Evolutionary conservation across 1,284 basidiomycete genomes (phyloP), one percentile per base, ranked within the genome.

Genomic region (Entoloma clypeatum): DNA sequence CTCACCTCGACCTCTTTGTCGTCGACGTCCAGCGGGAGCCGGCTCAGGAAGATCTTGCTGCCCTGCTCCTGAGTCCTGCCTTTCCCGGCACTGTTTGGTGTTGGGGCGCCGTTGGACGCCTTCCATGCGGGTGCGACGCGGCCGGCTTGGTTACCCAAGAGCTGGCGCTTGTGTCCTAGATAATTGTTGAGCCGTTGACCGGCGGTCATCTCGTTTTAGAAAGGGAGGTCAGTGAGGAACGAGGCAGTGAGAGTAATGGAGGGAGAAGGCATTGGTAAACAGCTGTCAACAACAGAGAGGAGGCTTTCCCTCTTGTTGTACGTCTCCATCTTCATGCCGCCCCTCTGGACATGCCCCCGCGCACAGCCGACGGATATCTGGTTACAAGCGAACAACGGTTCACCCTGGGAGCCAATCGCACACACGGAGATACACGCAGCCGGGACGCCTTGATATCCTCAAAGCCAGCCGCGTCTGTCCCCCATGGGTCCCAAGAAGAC

Each of bases 31-130:
- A 65, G 50, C 1, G 85, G 85, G n/a, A 88, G 63, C 47, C 69
- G 71, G 48, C 77, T 84, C 41, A 87, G 57, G 31, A 88, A 63
- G 13, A 88, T 84, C 58, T 79, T 86, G 61, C 81, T 84, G 4
- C 79, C 81, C n/a, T 45, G 43, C 7, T 57, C n/a, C 58, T 18
- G 41, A 37, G 24, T 57, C 61, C 47, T 59, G 59, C 45, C 62
- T 47, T 54, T 68, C 49, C 52, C 58, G 18, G 51, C 51, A 37
- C 36, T 51, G 34, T 47, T 45, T 26, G 45, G 43, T 30, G 39
- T 41, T 3, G 24, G 16, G n/a, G 41, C 43, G 3, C 39, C 41
- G 29, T 48, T 52, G 45, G 37, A n/a, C n/a, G n/a, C 45, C 30
- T 71, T 65, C 81, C 81, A 85, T 14, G 81, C 78, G 3, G 81